Conservation (phyloP, 2,329 filamentous ascomycete genomes). For the Colletotrichum lentis region DNA sequence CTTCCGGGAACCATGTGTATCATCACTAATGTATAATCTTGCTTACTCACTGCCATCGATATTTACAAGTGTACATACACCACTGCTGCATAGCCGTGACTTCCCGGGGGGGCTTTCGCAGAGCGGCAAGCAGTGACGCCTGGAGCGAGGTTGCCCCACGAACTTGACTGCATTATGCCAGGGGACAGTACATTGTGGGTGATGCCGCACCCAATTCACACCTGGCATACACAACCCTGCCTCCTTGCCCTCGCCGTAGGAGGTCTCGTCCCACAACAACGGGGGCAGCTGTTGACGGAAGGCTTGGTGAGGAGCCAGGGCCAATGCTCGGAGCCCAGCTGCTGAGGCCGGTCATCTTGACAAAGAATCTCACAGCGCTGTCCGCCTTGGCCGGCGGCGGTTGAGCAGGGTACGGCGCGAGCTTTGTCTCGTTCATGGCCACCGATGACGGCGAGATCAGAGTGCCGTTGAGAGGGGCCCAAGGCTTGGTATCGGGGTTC, state of each 20-base stretch:
- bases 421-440: conserved; percentile 29
- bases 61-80: too few species aligned
- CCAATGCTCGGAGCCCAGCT: conserved; percentile 31
- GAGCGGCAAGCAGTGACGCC: too few species aligned
- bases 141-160: too few species aligned
- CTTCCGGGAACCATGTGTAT: background rate
- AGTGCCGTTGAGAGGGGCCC: conserved; percentile 26
- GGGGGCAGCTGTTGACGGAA: conserved; percentile 31
- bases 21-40: background rate
- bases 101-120: too few species aligned
- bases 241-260: conserved; percentile 9
- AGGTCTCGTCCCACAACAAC: conserved; percentile 23
- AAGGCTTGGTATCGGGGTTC: conserved; percentile 20
- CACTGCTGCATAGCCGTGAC: too few species aligned
- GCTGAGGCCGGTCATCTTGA: conserved; percentile 32
- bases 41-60: background rate
- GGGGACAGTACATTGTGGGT: too few species aligned
- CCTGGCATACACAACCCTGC: too few species aligned
- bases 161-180: too few species aligned
- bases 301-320: conserved; percentile 24
- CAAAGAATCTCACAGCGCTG: conserved; percentile 28
- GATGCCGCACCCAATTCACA: too few species aligned
- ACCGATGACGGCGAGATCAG: conserved; percentile 26
- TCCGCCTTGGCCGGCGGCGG: conserved; percentile 25
- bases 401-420: conserved; percentile 22